phyloP scores from a whole-genome alignment of 139 green algal species.

The Tetraselmis striata region DNA sequence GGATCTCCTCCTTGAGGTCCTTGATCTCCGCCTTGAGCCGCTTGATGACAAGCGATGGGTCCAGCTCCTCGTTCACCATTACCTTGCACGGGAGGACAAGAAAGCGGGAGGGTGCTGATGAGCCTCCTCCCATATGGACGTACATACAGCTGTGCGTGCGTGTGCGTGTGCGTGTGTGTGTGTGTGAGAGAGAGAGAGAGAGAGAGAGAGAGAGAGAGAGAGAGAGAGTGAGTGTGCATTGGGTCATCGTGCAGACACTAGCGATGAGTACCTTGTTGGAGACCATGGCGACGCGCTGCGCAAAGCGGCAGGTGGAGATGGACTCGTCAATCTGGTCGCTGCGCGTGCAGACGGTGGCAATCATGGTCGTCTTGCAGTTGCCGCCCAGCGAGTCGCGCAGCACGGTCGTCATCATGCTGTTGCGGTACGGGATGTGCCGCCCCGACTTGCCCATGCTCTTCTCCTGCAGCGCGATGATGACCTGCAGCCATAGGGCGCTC shows the following conservation, averaged over 20 bases:
- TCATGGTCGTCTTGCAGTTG: slow-evolving; percentile 80
- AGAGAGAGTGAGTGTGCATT: no score
- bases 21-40: slow-evolving; percentile 57
- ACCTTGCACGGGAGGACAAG: no score
- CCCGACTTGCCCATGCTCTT: slow-evolving; percentile 43
- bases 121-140: no score
- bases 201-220: no score
- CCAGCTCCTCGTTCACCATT: slow-evolving; percentile 82
- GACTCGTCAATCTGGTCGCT: slow-evolving; percentile 65
- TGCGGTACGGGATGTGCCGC: slow-evolving; percentile 81
- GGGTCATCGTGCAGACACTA: no score
- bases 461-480: slow-evolving; percentile 71
- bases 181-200: no score
- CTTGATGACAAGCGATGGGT: slow-evolving; percentile 69
- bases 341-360: slow-evolving; percentile 44
- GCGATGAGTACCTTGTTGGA: slow-evolving; percentile 51
- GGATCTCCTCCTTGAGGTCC: slow-evolving; percentile 36
- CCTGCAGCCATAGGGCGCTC: no score
- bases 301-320: slow-evolving; percentile 90
- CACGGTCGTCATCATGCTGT: slow-evolving; percentile 80
- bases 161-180: no score
- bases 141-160: no score
- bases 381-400: slow-evolving; percentile 74
- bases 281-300: slow-evolving; percentile 81
- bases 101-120: no score